Percentiles rank a stretch among this genome's conserved stretches.
These are phyloP conservation scores for Xylaria sp. DNA, from an alignment of 2,329 filamentous ascomycete genomes.

Conservation along the genomic window DNA sequence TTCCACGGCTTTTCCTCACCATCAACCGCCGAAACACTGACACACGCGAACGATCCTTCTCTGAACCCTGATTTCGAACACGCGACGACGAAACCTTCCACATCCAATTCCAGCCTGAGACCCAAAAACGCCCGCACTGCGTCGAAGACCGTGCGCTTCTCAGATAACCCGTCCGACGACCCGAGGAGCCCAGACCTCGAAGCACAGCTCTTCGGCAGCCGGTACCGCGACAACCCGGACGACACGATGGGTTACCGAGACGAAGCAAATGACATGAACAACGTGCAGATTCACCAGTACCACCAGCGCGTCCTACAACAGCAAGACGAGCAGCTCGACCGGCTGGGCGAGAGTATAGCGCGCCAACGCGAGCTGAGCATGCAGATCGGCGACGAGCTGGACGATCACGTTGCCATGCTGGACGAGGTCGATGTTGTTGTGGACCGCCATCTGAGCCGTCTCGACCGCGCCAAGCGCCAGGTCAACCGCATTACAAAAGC, in stretches of 20 bases:
- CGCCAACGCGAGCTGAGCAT: conserved; percentile 93
- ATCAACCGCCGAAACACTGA: conserved; percentile 62
- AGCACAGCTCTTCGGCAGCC: conserved; percentile 61
- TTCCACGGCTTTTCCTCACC: conserved; percentile 75
- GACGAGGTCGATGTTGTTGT: conserved; percentile 88
- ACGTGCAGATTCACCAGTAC: conserved; percentile 87
- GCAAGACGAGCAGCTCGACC: conserved; percentile 93
- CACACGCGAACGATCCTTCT: conserved; percentile 71
- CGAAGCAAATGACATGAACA: conserved; percentile 71
- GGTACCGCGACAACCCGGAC: conserved; percentile 76
- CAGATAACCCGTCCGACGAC: conserved; percentile 64
- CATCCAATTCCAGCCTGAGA: conserved; percentile 43
- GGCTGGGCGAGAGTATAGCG: conserved; percentile 84
- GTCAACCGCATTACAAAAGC: conserved; percentile 78
- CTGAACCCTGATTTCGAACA: conserved; percentile 73
- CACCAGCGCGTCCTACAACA: conserved; percentile 84
- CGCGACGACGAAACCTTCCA: conserved; percentile 59
- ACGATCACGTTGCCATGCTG: conserved; percentile 87
- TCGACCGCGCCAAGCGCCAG: conserved; percentile 79
- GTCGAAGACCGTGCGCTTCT: conserved; percentile 87
- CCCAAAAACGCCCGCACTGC: conserved; percentile 51
- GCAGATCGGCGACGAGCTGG: conserved; percentile 95
- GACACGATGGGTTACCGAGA: conserved; percentile 68
- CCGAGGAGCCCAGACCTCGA: conserved; percentile 60
- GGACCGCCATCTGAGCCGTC: conserved; percentile 80